Base-by-base conservation (phyloP, 2,329 filamentous ascomycete genomes). In the Fusarium euwallaceae region DNA sequence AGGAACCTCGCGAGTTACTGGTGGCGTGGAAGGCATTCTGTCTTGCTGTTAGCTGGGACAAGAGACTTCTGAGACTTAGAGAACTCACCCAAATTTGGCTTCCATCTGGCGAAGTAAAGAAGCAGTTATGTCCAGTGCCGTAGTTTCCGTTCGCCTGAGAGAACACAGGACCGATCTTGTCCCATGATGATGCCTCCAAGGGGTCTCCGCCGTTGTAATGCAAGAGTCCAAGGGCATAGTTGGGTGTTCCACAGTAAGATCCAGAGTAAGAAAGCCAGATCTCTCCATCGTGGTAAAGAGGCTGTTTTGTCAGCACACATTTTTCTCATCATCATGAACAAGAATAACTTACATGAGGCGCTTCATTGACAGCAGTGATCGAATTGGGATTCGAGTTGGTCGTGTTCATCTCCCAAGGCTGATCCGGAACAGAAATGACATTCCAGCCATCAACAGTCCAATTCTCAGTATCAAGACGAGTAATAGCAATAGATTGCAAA, bases 91-190 rank as follows among this genome's bases (percentile, higher is more conserved):
- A 90, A 16, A 83, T 86, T 80, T 90, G 83, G 0, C 79, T 85
- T 14, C 83, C 86, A 70, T 90, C 88, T 0, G 88, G 88, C 68
- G 87, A 89, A 16, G 80, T 82, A 80, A 90, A 90, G 82, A 90
- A 90, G 6, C 86, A 87, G 70, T 89, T 89, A 67, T 89, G 87
- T 2, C 86, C 88, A 0, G 87, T 86, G 9, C 88, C 88, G 61
- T 87, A 89, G 77, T 90, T 88, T 2, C 87, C 87, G 67, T 90
- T 89, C 2, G 86, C 87, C 53, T 83, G 85, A 7, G 82, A 84
- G 48, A 90, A 86, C 2, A 87, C 82, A 4, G 86, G 87, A 0
- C 87, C 87, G 7, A 72, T 74, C 82, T 90, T 90, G 4, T 78
- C 82, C 88, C 88, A 90, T 27, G 84, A 86, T 2, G 77, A 77